Percentiles rank a stretch among this genome's conserved stretches.
These are phyloP conservation scores for Kurtzmaniella quercitrusa DNA, from an alignment of 1,139 yeast genomes.

Conservation along the genomic window DNA sequence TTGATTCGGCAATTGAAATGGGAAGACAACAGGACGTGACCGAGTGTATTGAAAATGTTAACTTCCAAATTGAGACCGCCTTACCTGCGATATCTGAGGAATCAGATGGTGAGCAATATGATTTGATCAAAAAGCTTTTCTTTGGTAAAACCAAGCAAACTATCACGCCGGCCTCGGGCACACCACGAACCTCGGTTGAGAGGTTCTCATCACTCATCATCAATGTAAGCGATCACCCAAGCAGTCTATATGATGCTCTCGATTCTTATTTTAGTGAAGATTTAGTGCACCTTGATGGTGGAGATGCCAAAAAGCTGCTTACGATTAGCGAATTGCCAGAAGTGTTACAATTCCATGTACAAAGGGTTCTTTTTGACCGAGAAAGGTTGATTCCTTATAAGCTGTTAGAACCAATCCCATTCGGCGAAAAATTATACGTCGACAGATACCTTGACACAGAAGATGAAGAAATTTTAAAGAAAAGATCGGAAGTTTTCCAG, in stretches of 20 bases:
- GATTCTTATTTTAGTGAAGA: conserved; percentile 83
- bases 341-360: conserved; percentile 85
- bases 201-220: conserved; percentile 78
- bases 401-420: conserved; percentile 76
- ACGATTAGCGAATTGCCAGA: conserved; percentile 72
- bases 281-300: conserved; percentile 64
- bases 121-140: conserved; percentile 71
- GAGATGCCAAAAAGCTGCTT: conserved; percentile 67
- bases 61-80: conserved; percentile 92
- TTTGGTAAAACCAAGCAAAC: conserved; percentile 60
- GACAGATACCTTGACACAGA: conserved; percentile 82
- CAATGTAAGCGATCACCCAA: conserved; percentile 84
- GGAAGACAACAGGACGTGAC: conserved; percentile 97
- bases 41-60: conserved; percentile 91
- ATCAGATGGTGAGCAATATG: conserved; percentile 78
- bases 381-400: conserved; percentile 72
- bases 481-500: conserved; percentile 54
- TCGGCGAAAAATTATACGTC: conserved; percentile 71
- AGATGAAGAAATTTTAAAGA: conserved; percentile 49
- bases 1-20: conserved; percentile 68
- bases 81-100: conserved; percentile 62
- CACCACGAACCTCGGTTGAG: conserved; percentile 69
- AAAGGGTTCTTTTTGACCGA: conserved; percentile 86
- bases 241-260: conserved; percentile 83
- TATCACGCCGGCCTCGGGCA: conserved; percentile 29